Evolutionary conservation across 1,284 basidiomycete genomes (phyloP).

Genomic region (Microbotryomycetes sp.): DNA sequence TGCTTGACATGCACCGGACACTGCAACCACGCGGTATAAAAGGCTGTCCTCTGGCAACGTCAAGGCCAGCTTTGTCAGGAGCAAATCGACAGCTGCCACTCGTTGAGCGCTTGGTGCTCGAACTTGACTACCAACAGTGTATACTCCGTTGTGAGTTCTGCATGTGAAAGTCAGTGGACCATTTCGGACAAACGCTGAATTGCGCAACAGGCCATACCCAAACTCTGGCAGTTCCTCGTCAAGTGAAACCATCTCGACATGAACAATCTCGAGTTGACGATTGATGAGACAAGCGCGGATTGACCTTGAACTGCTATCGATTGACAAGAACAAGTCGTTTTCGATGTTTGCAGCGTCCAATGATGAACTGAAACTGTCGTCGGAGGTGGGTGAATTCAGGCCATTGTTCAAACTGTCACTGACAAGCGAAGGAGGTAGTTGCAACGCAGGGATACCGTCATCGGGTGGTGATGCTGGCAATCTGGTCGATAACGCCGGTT

Average conservation of each 20-base stretch:
- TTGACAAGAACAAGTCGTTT: constrained; percentile 40
- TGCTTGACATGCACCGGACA: constrained; percentile 68
- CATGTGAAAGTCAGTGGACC: too few relatives aligned
- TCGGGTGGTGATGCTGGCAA: not conserved
- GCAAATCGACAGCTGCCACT: constrained; percentile 67
- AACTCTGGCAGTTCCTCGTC: constrained; percentile 69
- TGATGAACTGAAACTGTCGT: not conserved
- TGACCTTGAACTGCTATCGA: constrained; percentile 70
- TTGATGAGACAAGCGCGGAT: constrained; percentile 70
- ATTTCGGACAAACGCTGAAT: not conserved
- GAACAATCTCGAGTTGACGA: constrained; percentile 66
- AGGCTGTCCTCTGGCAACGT: constrained; percentile 50
- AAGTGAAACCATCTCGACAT: constrained; percentile 69
- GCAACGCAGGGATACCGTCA: not conserved
- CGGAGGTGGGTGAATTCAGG: not conserved
- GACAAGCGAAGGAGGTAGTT: not conserved
- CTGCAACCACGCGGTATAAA: constrained; percentile 58
- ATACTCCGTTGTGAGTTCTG: constrained; percentile 74
- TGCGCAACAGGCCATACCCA: constrained; percentile 52
- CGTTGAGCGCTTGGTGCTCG: constrained; percentile 79
- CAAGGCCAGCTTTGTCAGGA: constrained; percentile 63
- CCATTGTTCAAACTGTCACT: too few relatives aligned
- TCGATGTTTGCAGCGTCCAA: not conserved
- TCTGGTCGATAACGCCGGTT: not conserved
- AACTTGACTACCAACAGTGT: constrained; percentile 72